Base-by-base conservation (phyloP, 2,329 filamentous ascomycete species). In the Neoarthrinium moseri region DNA sequence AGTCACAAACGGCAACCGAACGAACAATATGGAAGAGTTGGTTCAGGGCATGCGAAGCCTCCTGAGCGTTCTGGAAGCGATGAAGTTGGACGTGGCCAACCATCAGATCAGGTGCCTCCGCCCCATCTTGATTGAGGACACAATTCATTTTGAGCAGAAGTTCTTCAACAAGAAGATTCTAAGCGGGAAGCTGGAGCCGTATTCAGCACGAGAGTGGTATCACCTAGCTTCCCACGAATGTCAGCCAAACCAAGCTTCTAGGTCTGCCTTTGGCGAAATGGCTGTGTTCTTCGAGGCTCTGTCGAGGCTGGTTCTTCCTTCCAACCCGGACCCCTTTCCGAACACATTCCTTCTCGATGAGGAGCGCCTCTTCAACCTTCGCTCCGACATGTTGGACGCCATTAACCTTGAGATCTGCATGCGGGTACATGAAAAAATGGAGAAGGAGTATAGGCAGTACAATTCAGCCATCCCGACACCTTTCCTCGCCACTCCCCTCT, bases 71-170 rank as follows among this genome's bases (percentile, higher is more conserved):
- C 70, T 97, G 24, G 94, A 97, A 69, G 87, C 89, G 17, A 97
- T 97, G 94, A 97, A 96, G 70, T 75, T 99, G 49, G 94, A 97
- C 61, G 91, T 97, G 27, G 92, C 94, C 48, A 97, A 99, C 67
- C 92, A 97, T 65, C 92, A 97, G 67, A 96, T 97, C 55, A 80
- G 91, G 33, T 91, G 90, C 59, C 80, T 96, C 52, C 84, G 91
- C 22, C 84, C 89, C 1, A 77, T 91, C 21, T 75, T 97, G 33
- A 91, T 97, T 40, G 89, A 96, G 62, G 91, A 95, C 57, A 96
- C 90, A 0, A 84, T 95, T 36, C 83, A 89, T 49, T 97, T 96
- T 59, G 89, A 97, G 64, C 86, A 89, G 57, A 87, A 87, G 43
- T 94, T 94, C 65, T 92, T 96, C 61, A 72, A 83, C 51, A 87